These are phyloP conservation scores for Zoysia matrella DNA, from an alignment of 202 grass and related monocot genomes.

Conservation along the genomic window DNA sequence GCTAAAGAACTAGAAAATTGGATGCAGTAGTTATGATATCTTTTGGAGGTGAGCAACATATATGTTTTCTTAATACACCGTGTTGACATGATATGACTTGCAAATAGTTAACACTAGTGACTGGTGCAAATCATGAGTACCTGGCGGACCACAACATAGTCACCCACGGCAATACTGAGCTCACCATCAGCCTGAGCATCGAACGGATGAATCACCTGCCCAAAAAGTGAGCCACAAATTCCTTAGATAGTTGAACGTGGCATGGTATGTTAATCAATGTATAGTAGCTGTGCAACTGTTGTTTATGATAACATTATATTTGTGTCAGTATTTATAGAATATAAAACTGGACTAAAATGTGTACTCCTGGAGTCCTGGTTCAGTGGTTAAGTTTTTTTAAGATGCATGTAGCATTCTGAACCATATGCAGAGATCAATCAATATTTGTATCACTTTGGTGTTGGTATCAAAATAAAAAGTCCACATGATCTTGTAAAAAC, in stretches of 20 bases:
- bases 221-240: slow-evolving; percentile 24
- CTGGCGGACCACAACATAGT: slow-evolving; percentile 87
- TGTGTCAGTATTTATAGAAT: neutral
- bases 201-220: slow-evolving; percentile 49
- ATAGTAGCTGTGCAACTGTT: neutral
- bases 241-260: slow-evolving; percentile 25
- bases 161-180: slow-evolving; percentile 81
- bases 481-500: neutral
- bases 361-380: neutral
- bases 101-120: neutral
- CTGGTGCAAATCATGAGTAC: slow-evolving; percentile 47
- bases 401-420: neutral
- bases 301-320: neutral
- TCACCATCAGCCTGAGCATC: slow-evolving; percentile 72
- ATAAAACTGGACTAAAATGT: slow-evolving; percentile 16
- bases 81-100: neutral
- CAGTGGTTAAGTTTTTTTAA: slow-evolving; percentile 20
- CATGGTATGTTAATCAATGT: neutral
- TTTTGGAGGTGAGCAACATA: slow-evolving; percentile 3
- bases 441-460: neutral
- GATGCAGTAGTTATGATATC: neutral
- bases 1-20: slow-evolving; percentile 28
- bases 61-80: slow-evolving; percentile 7
- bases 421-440: slow-evolving; percentile 11
- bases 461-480: neutral